These are phyloP conservation scores for Parmelia sp. DNA, from an alignment of 495 filamentous ascomycete species.

Conservation along the genomic window DNA sequence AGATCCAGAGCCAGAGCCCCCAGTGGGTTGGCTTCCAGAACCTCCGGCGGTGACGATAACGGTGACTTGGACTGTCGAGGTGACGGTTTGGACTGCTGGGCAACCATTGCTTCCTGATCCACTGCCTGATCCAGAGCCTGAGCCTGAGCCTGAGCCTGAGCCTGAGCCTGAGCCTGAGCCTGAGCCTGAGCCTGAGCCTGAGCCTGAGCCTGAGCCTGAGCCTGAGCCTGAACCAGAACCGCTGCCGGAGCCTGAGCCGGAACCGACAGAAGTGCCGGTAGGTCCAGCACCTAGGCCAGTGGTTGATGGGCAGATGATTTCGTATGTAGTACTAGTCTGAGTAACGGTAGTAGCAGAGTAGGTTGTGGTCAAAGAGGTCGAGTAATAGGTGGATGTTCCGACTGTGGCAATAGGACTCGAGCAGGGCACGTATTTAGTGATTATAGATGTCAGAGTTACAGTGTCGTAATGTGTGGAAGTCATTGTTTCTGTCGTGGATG, in stretches of 20 bases:
- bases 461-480: conserved; percentile 17
- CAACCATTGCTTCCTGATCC: conserved; percentile 10
- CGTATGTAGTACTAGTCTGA: conserved; percentile 21
- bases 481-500: conserved; percentile 6
- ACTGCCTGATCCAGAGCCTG: background rate
- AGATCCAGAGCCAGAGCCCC: background rate
- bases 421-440: conserved; percentile 32
- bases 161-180: conserved; percentile 1
- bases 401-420: conserved; percentile 31
- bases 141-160: background rate
- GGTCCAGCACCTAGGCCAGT: conserved; percentile 15
- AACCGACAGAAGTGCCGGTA: background rate
- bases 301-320: conserved; percentile 24
- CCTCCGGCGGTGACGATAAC: conserved; percentile 21
- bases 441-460: conserved; percentile 17
- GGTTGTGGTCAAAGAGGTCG: conserved; percentile 31
- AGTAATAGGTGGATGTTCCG: conserved; percentile 29
- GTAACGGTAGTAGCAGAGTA: conserved; percentile 26
- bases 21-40: background rate
- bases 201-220: conserved; percentile 35
- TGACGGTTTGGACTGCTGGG: conserved; percentile 17
- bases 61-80: conserved; percentile 40
- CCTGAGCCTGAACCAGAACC: conserved; percentile 27
- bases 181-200: conserved; percentile 30
- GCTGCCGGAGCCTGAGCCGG: conserved; percentile 20